These are phyloP conservation scores for Paraleonurus japonicus DNA, from an alignment of 257 asterid species.

Conservation along the genomic window DNA sequence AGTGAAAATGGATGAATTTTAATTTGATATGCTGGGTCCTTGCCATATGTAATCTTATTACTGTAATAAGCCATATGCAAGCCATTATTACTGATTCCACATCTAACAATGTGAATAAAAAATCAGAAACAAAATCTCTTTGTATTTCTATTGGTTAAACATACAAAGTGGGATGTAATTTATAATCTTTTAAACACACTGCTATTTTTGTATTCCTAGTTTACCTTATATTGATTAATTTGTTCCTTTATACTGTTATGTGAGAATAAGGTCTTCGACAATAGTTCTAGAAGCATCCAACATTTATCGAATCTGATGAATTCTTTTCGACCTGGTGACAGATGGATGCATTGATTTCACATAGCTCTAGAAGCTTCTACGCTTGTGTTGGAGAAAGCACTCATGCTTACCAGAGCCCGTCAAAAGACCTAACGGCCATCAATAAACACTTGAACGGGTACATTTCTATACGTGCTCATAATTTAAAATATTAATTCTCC, in stretches of 20 bases:
- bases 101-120: background rate
- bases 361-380: constrained; percentile 88
- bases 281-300: too few species aligned
- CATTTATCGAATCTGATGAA: background rate
- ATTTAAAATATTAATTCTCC: background rate
- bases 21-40: background rate
- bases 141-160: background rate
- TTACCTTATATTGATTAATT: background rate
- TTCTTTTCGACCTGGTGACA: constrained; percentile 26
- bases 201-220: background rate
- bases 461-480: background rate
- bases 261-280: too few species aligned
- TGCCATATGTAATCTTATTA: background rate
- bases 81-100: background rate
- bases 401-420: constrained; percentile 98
- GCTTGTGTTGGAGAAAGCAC: constrained; percentile 99
- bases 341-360: constrained; percentile 93
- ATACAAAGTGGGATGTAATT: background rate
- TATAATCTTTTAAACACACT: background rate
- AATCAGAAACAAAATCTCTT: background rate
- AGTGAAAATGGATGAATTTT: background rate
- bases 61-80: background rate
- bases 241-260: too few species aligned
- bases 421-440: constrained; percentile 87
- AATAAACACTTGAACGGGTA: constrained; percentile 91